A percentile compares a stretch with the other conserved stretches of the same genome.
Evolutionary conservation across 1,284 basidiomycete genomes (phyloP).

Genomic region (Melampsora larici-populina): DNA sequence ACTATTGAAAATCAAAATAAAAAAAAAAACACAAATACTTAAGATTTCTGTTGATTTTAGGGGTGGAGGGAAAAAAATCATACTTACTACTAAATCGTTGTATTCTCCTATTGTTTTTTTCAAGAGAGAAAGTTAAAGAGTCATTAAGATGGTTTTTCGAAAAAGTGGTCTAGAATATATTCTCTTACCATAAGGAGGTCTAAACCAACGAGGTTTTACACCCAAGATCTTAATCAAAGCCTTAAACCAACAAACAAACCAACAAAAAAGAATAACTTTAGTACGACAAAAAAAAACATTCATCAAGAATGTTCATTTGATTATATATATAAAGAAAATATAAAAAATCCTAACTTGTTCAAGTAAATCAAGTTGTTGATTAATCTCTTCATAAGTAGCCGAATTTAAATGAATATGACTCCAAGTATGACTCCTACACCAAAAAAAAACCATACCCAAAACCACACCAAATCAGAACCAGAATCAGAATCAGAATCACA

Average conservation of each 20-base stretch:
- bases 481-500: not conserved
- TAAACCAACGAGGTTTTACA: conserved; percentile 49
- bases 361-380: conserved; percentile 46
- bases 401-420: conserved; percentile 48
- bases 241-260: conserved; percentile 42
- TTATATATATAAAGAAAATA: not conserved
- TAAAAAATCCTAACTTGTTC: conserved; percentile 17
- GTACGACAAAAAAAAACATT: not conserved
- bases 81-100: conserved; percentile 37
- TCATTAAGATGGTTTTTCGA: not conserved
- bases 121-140: not conserved
- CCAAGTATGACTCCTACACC: conserved; percentile 48
- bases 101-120: conserved; percentile 46
- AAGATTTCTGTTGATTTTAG: not conserved
- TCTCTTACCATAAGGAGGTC: conserved; percentile 44
- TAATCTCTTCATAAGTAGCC: conserved; percentile 46
- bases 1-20: conserved; percentile 5
- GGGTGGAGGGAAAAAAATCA: not conserved
- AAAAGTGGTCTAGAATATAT: not conserved
- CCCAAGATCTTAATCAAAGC: conserved; percentile 51
- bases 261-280: not conserved
- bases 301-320: no score
- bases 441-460: not conserved
- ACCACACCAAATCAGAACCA: no score
- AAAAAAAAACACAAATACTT: not conserved